These are phyloP conservation scores for Iris macrosiphon DNA, from an alignment of 106 monocot species.

Conservation along the genomic window DNA sequence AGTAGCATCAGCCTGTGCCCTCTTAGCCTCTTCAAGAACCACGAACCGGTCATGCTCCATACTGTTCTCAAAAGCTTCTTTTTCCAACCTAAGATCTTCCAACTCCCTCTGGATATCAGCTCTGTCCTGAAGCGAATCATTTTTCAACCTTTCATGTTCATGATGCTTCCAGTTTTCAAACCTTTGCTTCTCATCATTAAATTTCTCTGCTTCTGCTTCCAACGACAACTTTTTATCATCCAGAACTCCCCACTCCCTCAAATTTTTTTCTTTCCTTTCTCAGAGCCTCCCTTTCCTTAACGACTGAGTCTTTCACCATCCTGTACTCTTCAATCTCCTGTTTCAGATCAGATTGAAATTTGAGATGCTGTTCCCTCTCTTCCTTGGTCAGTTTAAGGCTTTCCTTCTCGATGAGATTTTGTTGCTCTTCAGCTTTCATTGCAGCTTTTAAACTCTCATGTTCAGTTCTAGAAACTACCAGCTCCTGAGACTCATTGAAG, in stretches of 20 bases:
- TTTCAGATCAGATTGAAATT: slow-evolving; percentile 54
- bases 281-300: slow-evolving; percentile 56
- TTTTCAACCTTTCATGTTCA: slow-evolving; percentile 65
- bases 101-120: slow-evolving; percentile 37
- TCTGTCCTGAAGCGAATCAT: slow-evolving; percentile 21
- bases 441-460: slow-evolving; percentile 43
- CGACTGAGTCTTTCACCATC: slow-evolving; percentile 45
- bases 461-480: slow-evolving; percentile 27
- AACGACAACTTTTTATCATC: slow-evolving; percentile 68
- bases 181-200: slow-evolving; percentile 44
- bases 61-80: slow-evolving; percentile 61
- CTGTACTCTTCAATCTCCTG: slow-evolving; percentile 74
- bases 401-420: slow-evolving; percentile 44
- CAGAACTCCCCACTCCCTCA: slow-evolving; percentile 81
- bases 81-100: slow-evolving; percentile 58
- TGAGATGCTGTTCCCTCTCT: slow-evolving; percentile 52
- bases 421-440: slow-evolving; percentile 41
- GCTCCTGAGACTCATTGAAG: slow-evolving; percentile 25
- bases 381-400: slow-evolving; percentile 54
- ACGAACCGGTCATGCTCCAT: slow-evolving; percentile 51
- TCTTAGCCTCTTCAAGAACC: slow-evolving; percentile 37
- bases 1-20: slow-evolving; percentile 40
- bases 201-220: slow-evolving; percentile 33
- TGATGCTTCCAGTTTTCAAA: slow-evolving; percentile 58
- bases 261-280: slow-evolving; percentile 70